Evolutionary conservation across 2,329 filamentous ascomycete species (phyloP), one percentile per base, ranked within the genome.

Genomic region (Aspergillus persii): DNA sequence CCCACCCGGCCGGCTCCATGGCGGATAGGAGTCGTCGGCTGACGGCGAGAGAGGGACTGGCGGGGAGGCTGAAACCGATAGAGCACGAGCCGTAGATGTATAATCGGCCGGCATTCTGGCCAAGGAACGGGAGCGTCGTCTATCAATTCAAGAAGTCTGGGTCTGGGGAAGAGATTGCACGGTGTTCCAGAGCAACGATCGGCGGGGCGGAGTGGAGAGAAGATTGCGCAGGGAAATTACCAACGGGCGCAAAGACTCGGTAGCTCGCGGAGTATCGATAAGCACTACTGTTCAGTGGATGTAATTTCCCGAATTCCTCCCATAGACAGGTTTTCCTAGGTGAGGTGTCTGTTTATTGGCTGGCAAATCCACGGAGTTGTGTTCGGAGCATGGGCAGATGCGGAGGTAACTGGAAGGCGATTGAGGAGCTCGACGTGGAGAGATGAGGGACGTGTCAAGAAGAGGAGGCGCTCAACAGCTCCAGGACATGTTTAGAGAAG

Each of bases 41-140:
- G 75, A 80, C 15, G 82, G 80, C 29, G 83, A 82, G 5, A 79
- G 72, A 56, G 77, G 66, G 47, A 70, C 69, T 48, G 73, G 76
- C 58, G 80, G 79, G 30, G 76, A 74, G 60, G 80, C 76, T 33
- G 81, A 79, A 29, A 84, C 74, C 50, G 83, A 80, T 49, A 85
- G 79, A 56, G 82, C 83, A 68, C 81, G 80, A 54, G 80, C 81
- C 18, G 79, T 80, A 57, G 77, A 78, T 62, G 79, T 72, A 71
- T 83, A 83, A 70, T 84, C 81, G 63, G 77, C 74, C 47, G 77
- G 74, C 77, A 80, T 80, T 39, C 60, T 69, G 57, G 11, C 11
- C 36, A 8, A 8, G 39, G 9, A 56, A 29, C 39, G 29, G 15
- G 31, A 23, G 9, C 26, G 44, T 47, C 3, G 2, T 23, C 26